These are phyloP conservation scores for Capniomyces stellatus DNA, from an alignment of 371 early-diverging fungal species.

Conservation along the genomic window DNA sequence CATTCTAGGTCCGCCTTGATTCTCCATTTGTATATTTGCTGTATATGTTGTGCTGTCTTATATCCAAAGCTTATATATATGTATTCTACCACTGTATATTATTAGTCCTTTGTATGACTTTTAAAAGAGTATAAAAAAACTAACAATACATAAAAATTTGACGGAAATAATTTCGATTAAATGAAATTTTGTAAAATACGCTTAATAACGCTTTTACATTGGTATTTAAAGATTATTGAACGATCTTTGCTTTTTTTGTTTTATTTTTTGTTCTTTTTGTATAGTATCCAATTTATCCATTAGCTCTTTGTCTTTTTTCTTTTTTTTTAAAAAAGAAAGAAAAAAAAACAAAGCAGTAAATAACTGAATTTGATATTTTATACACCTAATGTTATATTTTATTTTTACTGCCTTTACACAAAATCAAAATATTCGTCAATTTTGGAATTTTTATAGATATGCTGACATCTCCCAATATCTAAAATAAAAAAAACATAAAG, in stretches of 20 bases:
- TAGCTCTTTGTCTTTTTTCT: not conserved
- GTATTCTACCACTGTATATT: not conserved
- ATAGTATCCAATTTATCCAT: not conserved
- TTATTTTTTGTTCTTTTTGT: not conserved
- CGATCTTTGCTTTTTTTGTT: not conserved
- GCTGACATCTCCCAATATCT: too few species aligned
- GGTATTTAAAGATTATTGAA: too few species aligned
- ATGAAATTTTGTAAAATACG: not conserved
- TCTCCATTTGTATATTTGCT: not conserved
- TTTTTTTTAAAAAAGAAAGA: not conserved
- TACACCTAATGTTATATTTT: too few species aligned
- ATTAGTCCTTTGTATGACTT: not conserved
- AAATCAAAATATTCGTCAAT: too few species aligned
- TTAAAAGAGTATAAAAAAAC: not conserved
- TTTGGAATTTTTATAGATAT: too few species aligned
- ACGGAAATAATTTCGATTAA: not conserved
- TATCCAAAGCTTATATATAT: not conserved
- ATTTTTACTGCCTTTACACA: too few species aligned
- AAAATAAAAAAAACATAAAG: too few species aligned
- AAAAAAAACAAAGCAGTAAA: not conserved
- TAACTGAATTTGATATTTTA: not conserved
- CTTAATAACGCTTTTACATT: not conserved
- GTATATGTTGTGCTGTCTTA: not conserved
- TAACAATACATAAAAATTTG: not conserved
- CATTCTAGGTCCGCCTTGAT: not conserved